Evolutionary conservation across 148 eudicot genomes (phyloP).

Genomic region (Cornus controversa): DNA sequence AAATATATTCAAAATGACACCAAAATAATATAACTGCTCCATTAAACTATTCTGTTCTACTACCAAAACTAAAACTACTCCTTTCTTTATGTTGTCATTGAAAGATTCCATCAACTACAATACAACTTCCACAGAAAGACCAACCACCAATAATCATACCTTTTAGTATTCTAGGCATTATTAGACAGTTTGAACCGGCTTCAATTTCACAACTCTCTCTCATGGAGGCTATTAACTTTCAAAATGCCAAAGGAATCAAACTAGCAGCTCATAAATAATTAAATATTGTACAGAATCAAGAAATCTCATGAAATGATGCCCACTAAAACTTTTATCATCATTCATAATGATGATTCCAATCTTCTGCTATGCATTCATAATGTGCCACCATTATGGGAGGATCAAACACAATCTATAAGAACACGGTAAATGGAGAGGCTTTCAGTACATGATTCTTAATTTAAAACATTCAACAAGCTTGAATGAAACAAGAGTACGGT

Average conservation of each 20-base stretch:
- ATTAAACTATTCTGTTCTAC: not conserved
- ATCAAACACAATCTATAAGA: not conserved
- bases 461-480: too few species aligned
- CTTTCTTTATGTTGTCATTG: not conserved
- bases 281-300: not conserved
- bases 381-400: not conserved
- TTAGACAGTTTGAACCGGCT: too few species aligned
- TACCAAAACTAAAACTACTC: not conserved
- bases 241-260: not conserved
- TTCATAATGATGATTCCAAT: not conserved
- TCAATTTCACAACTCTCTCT: too few species aligned
- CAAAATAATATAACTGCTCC: not conserved
- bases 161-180: too few species aligned
- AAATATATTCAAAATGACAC: too few species aligned
- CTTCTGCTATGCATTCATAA: not conserved
- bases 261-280: not conserved
- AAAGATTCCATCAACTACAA: not conserved
- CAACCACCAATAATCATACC: too few species aligned
- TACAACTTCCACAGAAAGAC: too few species aligned
- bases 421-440: too few species aligned
- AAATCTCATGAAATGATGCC: not conserved
- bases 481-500: not conserved
- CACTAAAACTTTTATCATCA: not conserved
- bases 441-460: too few species aligned
- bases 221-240: not conserved